These are phyloP conservation scores for Toxoplasma gondii DNA, from an alignment of 169 alveolate genomes.

Conservation along the genomic window DNA sequence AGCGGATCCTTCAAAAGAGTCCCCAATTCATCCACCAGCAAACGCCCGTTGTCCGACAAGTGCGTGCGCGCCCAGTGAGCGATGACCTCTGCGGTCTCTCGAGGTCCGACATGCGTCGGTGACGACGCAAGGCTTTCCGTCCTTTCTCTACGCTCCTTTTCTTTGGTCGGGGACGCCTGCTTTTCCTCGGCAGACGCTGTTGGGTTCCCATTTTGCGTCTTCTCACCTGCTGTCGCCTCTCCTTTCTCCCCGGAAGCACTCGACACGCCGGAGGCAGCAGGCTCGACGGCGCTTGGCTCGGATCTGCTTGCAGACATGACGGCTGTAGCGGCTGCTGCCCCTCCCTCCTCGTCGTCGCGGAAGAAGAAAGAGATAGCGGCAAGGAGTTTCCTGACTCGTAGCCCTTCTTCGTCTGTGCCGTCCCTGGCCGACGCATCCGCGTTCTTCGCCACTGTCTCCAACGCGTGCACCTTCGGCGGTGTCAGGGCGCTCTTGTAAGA, in stretches of 20 bases:
- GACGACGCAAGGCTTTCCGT: not conserved
- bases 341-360: conserved; percentile 22
- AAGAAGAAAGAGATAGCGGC: conserved; percentile 11
- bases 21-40: conserved; percentile 42
- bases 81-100: conserved; percentile 36
- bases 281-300: not conserved
- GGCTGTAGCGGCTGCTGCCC: not conserved
- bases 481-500: not conserved
- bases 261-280: not conserved
- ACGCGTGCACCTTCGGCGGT: not conserved
- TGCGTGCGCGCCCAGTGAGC: conserved; percentile 1
- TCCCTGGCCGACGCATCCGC: not conserved
- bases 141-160: not conserved
- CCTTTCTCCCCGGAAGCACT: not conserved
- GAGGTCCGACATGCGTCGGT: not conserved
- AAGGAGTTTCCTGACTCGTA: not conserved
- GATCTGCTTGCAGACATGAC: not conserved
- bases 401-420: not conserved
- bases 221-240: not conserved
- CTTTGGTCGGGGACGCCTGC: not conserved
- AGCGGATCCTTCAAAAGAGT: conserved; percentile 33
- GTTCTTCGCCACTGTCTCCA: not conserved
- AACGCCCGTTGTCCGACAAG: conserved; percentile 47
- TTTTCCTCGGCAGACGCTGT: not conserved
- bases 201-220: not conserved